Conservation (phyloP, 495 filamentous ascomycete genomes). For the Xylaria intraflava region DNA sequence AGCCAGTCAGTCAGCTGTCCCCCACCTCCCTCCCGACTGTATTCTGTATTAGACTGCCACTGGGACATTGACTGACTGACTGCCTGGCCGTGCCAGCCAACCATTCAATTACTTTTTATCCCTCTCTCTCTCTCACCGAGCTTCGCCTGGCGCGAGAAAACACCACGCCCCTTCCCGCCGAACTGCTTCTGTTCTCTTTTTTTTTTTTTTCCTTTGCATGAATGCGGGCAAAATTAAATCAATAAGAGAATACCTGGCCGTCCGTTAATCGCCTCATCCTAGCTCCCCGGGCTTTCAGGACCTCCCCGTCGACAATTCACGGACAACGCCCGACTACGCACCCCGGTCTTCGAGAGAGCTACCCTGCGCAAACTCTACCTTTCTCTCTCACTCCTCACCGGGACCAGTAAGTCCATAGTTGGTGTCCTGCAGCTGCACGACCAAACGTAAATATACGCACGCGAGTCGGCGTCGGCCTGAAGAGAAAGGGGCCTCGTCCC, state of each 20-base stretch:
- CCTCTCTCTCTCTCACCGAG: constrained; percentile 9
- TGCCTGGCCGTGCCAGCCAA: constrained; percentile 1
- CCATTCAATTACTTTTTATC: constrained; percentile 4
- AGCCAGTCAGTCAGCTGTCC: background rate
- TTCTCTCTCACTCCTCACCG: too few relatives aligned
- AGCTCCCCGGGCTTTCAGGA: too few relatives aligned
- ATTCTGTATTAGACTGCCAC: background rate
- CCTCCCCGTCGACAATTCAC: too few relatives aligned
- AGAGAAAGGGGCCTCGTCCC: too few relatives aligned
- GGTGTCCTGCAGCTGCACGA: background rate
- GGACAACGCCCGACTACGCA: background rate
- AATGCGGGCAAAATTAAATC: too few relatives aligned
- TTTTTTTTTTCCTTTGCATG: too few relatives aligned
- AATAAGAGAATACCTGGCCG: too few relatives aligned
- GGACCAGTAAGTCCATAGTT: too few relatives aligned
- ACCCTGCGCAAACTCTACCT: background rate
- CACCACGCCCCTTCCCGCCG: background rate
- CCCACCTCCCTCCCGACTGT: background rate
- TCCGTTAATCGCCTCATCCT: too few relatives aligned
- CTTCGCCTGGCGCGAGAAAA: constrained; percentile 2
- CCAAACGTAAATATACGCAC: background rate
- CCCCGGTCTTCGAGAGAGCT: background rate
- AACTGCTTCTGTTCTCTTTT: too few relatives aligned
- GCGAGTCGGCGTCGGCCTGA: background rate
- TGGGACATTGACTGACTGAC: background rate